Evolutionary conservation across 202 grass and related monocot genomes (phyloP).

Genomic region (Brachypodium distachyon): DNA sequence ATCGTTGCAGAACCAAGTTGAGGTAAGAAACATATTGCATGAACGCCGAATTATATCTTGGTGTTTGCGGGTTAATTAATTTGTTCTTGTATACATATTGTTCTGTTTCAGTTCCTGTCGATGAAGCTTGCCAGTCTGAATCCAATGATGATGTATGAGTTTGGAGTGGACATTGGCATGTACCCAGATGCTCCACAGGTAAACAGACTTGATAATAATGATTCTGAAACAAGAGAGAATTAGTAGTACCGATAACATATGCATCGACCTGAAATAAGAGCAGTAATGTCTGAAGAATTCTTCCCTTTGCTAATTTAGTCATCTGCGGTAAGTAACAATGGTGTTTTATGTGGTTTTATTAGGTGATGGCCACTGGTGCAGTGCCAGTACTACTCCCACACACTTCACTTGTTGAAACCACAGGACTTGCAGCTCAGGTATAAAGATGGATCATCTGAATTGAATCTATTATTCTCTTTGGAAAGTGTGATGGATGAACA

Average conservation of each 20-base stretch:
- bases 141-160: conserved; percentile 5
- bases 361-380: neutral
- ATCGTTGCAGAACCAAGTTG: conserved; percentile 26
- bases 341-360: too few relatives aligned
- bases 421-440: neutral
- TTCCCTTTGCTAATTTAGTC: too few relatives aligned
- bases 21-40: neutral
- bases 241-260: neutral
- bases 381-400: too few relatives aligned
- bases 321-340: too few relatives aligned
- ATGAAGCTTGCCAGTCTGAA: conserved; percentile 48
- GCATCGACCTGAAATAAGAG: neutral
- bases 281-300: neutral
- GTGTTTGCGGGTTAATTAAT: neutral
- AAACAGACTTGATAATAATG: neutral
- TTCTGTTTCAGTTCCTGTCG: conserved; percentile 47
- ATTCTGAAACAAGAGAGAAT: too few relatives aligned
- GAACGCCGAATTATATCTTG: neutral
- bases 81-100: neutral
- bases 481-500: neutral
- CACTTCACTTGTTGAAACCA: neutral
- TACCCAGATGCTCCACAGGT: neutral
- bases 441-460: too few relatives aligned
- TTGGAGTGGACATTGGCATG: neutral
- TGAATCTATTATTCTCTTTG: too few relatives aligned